Base-by-base conservation (phyloP, 1,139 yeast genomes). In the Magnusiomyces magnusii region DNA sequence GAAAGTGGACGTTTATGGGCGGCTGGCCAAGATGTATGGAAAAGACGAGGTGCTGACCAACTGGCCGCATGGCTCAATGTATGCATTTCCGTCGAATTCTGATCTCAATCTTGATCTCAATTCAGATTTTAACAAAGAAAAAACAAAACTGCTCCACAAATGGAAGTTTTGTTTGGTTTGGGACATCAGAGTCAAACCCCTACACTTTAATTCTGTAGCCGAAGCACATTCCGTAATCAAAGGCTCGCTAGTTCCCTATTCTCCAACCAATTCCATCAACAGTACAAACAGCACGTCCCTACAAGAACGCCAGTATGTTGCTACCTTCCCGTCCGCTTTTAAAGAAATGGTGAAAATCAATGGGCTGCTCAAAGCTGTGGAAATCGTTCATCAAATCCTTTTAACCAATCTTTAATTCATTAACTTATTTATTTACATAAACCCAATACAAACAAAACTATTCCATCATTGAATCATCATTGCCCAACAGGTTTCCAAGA, bases 401-500 rank as follows among this genome's bases (percentile, higher is more conserved):
- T 42, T n/a, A 3, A 44, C 25, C 24, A 19, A 21, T n/a, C 24
- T 44, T 13, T 44, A n/a, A 13, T n/a, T 44, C 21, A 17, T 44
- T 44, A 19, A 44, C 21, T 44, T n/a, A 44, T 44, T 9, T n/a
- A 19, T 44, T 44, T n/a, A 19, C 13, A n/a, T n/a, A n/a, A n/a
- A n/a, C n/a, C n/a, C 49, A 44, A 17, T 24, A 17, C 19, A 25
- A 47, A 47, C 23, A 47, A 15, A 19, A 24, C 19, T 51, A 51
- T 34, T 39, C 25, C 23, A 13, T n/a, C 55, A 25, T 24, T n/a
- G 23, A 15, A 2, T 41, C 47, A n/a, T 44, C 27, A 19, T 42
- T 19, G 28, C 44, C 55, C 5, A 53, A 25, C 27, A 53, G 19
- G 28, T 53, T 53, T 7, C 55, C 55, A 9, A 53, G 41, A 44